Base-by-base conservation (phyloP, 192 early-diverging fungal genomes). In the Haplosporangium gracile region DNA sequence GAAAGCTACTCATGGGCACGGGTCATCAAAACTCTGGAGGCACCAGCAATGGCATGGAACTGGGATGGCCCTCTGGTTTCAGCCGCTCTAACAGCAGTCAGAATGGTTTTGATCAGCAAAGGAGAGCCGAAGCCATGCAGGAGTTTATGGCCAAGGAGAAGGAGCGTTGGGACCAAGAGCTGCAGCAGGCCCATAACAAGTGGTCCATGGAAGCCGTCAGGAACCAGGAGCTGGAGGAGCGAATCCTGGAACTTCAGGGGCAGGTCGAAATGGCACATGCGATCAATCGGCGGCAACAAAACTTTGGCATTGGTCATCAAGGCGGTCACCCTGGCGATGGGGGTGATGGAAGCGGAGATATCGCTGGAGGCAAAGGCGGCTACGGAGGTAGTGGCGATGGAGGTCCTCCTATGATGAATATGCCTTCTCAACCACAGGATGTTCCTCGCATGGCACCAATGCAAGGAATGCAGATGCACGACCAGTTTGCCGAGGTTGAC, bases 101-200 rank as follows among this genome's bases (percentile, higher is more conserved):
- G 36, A 80, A 69, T 22, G 84, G 84, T 15, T 72, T 81, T 49
- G 75, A 78, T 4, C 63, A 77, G 13, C 82, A 83, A 5, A 70
- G 70, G 4, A 51, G 79, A 74, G 75, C 79, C 9, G 75, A 76
- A 29, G 79, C 79, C 2, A 76, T 86, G 55, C 84, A 81, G 22
- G 79, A 81, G 42, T 80, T 86, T 34, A 74, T 86, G 75, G 75
- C 43, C 20, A 70, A 76, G 55, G 84, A 86, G 40, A 86, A 86
- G 72, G 84, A 86, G 39, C 74, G 79, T 3, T 86, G 84, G 84
- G 84, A 86, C 11, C 75, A 79, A n/a, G 84, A 86, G 45, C 65
- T 86, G 2, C 84, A 81, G 34, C 75, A 81, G 29, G 73, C 84
- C 2, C 78, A 86, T n/a, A 86, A 77, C 39, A 47, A 74, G 55